A percentile compares a stretch with the other conserved stretches of the same genome.
phyloP scores from a whole-genome alignment of 1,284 basidiomycete genomes.

The Mrakiaceae sp. region DNA sequence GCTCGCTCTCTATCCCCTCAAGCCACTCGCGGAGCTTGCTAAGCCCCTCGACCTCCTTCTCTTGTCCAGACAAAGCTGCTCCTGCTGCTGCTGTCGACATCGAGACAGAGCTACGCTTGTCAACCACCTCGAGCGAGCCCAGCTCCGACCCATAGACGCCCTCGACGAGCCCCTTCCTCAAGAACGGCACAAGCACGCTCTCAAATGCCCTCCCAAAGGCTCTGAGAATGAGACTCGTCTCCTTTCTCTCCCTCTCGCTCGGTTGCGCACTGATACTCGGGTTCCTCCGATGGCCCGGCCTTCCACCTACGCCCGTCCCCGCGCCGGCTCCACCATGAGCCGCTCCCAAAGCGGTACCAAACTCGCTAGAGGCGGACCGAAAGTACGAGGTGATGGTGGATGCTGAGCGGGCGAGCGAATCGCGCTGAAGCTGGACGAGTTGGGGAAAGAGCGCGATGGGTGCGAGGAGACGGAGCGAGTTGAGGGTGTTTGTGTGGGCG shows the following conservation, averaged over 20 bases:
- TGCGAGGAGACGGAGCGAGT: constrained; percentile 68
- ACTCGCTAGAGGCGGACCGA: constrained; percentile 23
- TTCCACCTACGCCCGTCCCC: constrained; percentile 1
- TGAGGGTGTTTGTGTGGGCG: constrained; percentile 58
- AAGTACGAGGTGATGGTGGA: constrained; percentile 41
- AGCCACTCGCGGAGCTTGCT: constrained; percentile 1
- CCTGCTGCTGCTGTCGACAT: background rate
- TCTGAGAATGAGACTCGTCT: constrained; percentile 40
- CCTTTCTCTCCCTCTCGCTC: constrained; percentile 30
- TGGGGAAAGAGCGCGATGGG: constrained; percentile 46
- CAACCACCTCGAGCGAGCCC: constrained; percentile 12
- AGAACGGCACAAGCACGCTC: constrained; percentile 52
- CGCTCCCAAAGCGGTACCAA: constrained; percentile 12
- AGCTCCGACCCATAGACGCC: constrained; percentile 53
- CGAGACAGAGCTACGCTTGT: background rate
- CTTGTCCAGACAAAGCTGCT: no score
- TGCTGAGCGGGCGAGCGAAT: constrained; percentile 36
- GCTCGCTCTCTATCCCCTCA: background rate
- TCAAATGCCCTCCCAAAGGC: constrained; percentile 50
- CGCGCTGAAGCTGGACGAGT: constrained; percentile 44
- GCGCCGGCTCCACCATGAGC: constrained; percentile 2
- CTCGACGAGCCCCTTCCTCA: constrained; percentile 53
- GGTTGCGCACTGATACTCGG: constrained; percentile 8
- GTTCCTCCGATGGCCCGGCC: constrained; percentile 11
- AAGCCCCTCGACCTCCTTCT: background rate